Conservation (phyloP, 352 stramenopile species). For the Peronospora destructor region DNA sequence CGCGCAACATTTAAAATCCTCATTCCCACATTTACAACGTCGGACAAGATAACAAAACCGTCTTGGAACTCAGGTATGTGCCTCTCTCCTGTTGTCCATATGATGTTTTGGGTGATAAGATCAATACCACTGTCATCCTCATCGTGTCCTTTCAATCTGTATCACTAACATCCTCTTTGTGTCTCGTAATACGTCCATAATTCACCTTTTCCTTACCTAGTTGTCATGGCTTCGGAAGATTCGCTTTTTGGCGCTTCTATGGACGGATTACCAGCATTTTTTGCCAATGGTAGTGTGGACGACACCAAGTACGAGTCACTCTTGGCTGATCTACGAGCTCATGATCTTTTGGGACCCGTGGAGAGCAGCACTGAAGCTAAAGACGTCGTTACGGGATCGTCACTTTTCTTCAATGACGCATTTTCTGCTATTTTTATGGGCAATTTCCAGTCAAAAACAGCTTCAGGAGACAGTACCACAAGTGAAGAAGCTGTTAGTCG, state of each 20-base stretch:
- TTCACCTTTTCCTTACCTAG: slow-evolving; percentile 1
- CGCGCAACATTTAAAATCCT: too few relatives aligned
- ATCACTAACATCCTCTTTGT: slow-evolving; percentile 3
- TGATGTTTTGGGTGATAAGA: neutral
- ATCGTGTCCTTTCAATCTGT: slow-evolving; percentile 11
- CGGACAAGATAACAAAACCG: slow-evolving; percentile 13
- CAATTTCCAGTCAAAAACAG: slow-evolving; percentile 46
- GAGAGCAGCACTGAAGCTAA: slow-evolving; percentile 28
- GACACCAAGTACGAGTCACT: slow-evolving; percentile 85
- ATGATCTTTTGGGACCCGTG: slow-evolving; percentile 72
- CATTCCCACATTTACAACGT: slow-evolving; percentile 4
- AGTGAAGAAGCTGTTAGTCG: slow-evolving; percentile 16
- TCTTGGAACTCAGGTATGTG: slow-evolving; percentile 15
- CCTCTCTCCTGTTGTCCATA: neutral
- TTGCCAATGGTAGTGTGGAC: slow-evolving; percentile 71
- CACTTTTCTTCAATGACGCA: slow-evolving; percentile 81
- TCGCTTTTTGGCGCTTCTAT: slow-evolving; percentile 39
- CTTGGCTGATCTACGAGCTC: slow-evolving; percentile 73
- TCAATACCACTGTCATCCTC: neutral
- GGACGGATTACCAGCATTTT: slow-evolving; percentile 64
- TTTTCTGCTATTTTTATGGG: slow-evolving; percentile 82
- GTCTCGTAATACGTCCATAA: slow-evolving; percentile 1
- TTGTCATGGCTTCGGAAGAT: slow-evolving; percentile 36
- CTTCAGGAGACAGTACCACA: slow-evolving; percentile 1
- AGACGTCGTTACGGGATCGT: slow-evolving; percentile 32